Conservation (phyloP, 2,329 filamentous ascomycete genomes). For the Nigrospora sphaerica region DNA sequence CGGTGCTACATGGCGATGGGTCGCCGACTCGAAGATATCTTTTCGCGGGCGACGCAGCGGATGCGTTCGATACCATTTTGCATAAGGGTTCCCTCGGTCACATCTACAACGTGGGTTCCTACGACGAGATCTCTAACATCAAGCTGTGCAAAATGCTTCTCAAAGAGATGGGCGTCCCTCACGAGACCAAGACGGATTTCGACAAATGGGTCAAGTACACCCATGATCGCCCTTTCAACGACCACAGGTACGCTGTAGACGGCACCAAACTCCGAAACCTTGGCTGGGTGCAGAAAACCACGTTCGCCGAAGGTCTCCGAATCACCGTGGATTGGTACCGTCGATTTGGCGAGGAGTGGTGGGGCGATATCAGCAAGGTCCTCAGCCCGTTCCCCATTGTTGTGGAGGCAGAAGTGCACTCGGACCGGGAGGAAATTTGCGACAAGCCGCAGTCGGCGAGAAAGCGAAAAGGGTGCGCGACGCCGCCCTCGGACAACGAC, state of each 20-base stretch:
- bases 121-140: conserved; percentile 70
- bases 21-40: conserved; percentile 69
- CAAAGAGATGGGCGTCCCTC: conserved; percentile 49
- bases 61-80: conserved; percentile 78
- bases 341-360: conserved; percentile 60
- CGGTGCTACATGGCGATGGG: conserved; percentile 72
- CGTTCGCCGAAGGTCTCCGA: conserved; percentile 55
- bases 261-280: conserved; percentile 59
- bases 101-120: conserved; percentile 76
- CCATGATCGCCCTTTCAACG: conserved; percentile 72
- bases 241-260: conserved; percentile 66
- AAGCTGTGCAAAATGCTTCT: conserved; percentile 61
- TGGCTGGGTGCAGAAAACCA: conserved; percentile 63
- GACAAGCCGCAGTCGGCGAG: conserved; percentile 20
- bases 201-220: conserved; percentile 66
- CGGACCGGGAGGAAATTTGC: conserved; percentile 36
- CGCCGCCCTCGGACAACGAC: conserved; percentile 39
- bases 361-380: conserved; percentile 64
- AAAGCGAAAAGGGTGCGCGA: conserved; percentile 14
- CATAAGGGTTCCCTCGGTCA: conserved; percentile 69
- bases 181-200: conserved; percentile 43
- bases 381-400: conserved; percentile 62
- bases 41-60: conserved; percentile 71
- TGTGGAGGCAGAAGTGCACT: conserved; percentile 45
- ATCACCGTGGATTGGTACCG: conserved; percentile 66